phyloP scores from a whole-genome alignment of 2,329 filamentous ascomycete genomes.

The Fusarium concolor region DNA sequence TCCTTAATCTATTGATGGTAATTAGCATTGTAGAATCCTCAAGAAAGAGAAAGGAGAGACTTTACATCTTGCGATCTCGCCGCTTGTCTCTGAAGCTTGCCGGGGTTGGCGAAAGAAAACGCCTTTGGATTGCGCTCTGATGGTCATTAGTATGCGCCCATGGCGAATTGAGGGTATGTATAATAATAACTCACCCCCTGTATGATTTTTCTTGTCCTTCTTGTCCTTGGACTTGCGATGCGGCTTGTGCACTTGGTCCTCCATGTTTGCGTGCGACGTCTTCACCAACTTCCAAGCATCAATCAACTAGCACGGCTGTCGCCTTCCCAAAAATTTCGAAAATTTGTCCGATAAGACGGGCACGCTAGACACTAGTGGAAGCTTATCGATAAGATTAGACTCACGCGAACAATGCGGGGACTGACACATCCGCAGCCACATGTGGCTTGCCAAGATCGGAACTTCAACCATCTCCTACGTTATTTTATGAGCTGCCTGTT shows the following conservation, averaged over 20 bases:
- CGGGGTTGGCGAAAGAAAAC: slow-evolving; percentile 85
- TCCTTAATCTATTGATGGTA: slow-evolving; percentile 78
- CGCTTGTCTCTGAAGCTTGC: slow-evolving; percentile 80
- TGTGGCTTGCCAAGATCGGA: slow-evolving; percentile 6
- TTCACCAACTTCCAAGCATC: slow-evolving; percentile 41
- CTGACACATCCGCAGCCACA: slow-evolving; percentile 9
- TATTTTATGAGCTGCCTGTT: slow-evolving; percentile 32
- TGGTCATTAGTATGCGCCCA: slow-evolving; percentile 38
- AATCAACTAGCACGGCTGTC: slow-evolving; percentile 30
- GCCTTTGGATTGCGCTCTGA: slow-evolving; percentile 87
- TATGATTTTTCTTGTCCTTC: slow-evolving; percentile 69
- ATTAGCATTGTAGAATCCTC: slow-evolving; percentile 38
- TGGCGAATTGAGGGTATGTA: not conserved
- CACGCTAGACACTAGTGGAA: slow-evolving; percentile 5
- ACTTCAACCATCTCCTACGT: slow-evolving; percentile 4
- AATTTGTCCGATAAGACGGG: slow-evolving; percentile 41
- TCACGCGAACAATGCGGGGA: not conserved
- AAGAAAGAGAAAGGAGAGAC: not conserved
- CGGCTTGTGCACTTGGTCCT: slow-evolving; percentile 84
- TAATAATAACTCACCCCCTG: slow-evolving; percentile 15
- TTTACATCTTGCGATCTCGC: slow-evolving; percentile 77
- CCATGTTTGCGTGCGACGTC: slow-evolving; percentile 67
- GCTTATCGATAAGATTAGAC: slow-evolving; percentile 39
- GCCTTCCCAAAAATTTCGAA: slow-evolving; percentile 45
- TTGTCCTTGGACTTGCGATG: slow-evolving; percentile 92